Evolutionary conservation across 257 asterid species (phyloP), one percentile per base, ranked within the genome.

Genomic region (Petunia axillaris): DNA sequence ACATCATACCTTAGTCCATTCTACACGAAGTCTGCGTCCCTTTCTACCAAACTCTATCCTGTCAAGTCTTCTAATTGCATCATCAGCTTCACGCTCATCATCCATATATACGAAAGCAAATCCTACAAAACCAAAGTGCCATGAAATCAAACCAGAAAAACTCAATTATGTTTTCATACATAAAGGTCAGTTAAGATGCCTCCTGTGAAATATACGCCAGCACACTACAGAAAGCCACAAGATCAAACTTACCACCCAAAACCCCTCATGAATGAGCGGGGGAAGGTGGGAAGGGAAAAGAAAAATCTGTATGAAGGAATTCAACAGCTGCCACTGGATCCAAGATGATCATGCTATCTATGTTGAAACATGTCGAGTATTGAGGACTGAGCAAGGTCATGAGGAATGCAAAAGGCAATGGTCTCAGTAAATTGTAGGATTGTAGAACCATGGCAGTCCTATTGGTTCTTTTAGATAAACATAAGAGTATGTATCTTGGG

Each of bases 321-420:
- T 91, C 94, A 92, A 92, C 93, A 93, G 97, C 98, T 92, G 97
- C 96, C 88, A 89, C 86, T 91, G 93, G 94, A 89, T 92, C 95
- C 83, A 90, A 89, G 92, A 85, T 90, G 99, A 89, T 92, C 94
- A 91, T 84, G 97, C 84, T 88, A 90, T 86, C 85, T 91, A 93
- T 87, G 97, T 88, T 85, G 98, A 87, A 91, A 95, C 94, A 91
- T 88, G 93, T 91, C 87, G 89, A 93, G 86, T 88, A 89, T 86
- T 84, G 96, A 90, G 89, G 91, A 90, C 91, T 86, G 94, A 79
- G 93, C 98, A 94, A 90, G 91, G 88, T 90, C 96, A 93, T 91
- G 95, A 93, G 90, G 93, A 91, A 95, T 91, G 93, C 93, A 90
- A 93, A 90, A 88, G 95, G 94, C 97, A 90, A 92, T 91, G 93